phyloP scores from a whole-genome alignment of 129 eudicot genomes.

The Flaveria robusta region DNA sequence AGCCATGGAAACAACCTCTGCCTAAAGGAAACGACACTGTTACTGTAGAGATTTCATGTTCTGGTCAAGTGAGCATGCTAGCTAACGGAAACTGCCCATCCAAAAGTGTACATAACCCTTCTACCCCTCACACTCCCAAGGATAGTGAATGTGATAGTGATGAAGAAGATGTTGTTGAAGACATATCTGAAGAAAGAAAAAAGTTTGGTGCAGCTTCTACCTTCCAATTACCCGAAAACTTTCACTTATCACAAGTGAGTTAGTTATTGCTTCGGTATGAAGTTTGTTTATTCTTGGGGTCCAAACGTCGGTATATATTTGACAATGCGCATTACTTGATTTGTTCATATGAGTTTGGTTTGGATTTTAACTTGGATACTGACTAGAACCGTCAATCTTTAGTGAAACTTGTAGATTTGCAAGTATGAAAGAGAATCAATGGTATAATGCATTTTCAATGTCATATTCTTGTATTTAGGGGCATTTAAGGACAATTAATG shows the following conservation, averaged over 20 bases:
- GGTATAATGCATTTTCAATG: not conserved
- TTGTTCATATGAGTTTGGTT: constrained; percentile 16
- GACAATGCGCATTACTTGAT: constrained; percentile 14
- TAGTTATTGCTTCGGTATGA: constrained; percentile 28
- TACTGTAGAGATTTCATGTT: constrained; percentile 58
- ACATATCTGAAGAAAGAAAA: constrained; percentile 52
- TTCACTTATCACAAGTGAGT: constrained; percentile 49
- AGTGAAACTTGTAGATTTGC: constrained; percentile 7
- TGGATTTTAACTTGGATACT: not conserved
- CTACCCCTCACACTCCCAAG: constrained; percentile 46
- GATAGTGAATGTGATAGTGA: constrained; percentile 40
- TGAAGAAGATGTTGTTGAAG: constrained; percentile 40
- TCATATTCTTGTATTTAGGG: not conserved
- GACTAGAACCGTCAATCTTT: constrained; percentile 26
- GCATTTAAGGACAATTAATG: not conserved
- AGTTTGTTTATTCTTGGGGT: constrained; percentile 19
- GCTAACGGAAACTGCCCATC: constrained; percentile 44
- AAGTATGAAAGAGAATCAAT: constrained; percentile 12
- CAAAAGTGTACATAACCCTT: constrained; percentile 51
- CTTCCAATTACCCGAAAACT: constrained; percentile 57
- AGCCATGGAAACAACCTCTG: constrained; percentile 87
- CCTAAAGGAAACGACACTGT: constrained; percentile 65
- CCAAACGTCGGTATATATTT: not conserved
- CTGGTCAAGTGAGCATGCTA: constrained; percentile 64
- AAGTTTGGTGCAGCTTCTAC: constrained; percentile 75